These are phyloP conservation scores for Spinacia oleracea DNA, from an alignment of 179 eudicot species.

Conservation along the genomic window DNA sequence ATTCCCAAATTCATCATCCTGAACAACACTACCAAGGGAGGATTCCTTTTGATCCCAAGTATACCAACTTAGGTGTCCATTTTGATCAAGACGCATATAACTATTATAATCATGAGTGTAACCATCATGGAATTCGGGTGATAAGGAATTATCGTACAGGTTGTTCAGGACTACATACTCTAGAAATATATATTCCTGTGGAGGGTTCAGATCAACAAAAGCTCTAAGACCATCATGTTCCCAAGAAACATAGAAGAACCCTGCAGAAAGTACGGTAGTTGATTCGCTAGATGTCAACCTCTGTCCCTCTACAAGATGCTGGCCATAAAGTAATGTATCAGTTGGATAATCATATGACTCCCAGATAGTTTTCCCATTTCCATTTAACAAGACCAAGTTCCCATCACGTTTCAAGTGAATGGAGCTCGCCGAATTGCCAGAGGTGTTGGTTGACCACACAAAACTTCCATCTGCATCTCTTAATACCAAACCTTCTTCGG, in stretches of 20 bases:
- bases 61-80: not conserved
- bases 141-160: not conserved
- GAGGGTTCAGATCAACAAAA: not conserved
- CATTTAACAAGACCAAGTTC: not conserved
- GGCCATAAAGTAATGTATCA: constrained; percentile 9
- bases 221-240: not conserved
- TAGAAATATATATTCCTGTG: not conserved
- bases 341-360: constrained; percentile 16
- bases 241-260: not conserved
- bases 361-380: not conserved
- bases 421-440: not conserved
- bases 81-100: constrained; percentile 4
- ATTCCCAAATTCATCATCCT: not conserved
- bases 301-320: not conserved
- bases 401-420: not conserved
- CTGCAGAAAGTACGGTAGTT: not conserved
- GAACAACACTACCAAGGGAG: no score
- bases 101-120: not conserved
- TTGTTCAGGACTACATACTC: not conserved
- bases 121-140: not conserved
- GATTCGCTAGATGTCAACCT: not conserved
- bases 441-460: constrained; percentile 23
- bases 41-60: not conserved
- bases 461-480: not conserved
- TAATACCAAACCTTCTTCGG: constrained; percentile 14